Percentiles rank a stretch among this genome's conserved stretches.
These are phyloP conservation scores for Staphylotrichum tortipilum DNA, from an alignment of 495 filamentous ascomycete species.

Conservation along the genomic window DNA sequence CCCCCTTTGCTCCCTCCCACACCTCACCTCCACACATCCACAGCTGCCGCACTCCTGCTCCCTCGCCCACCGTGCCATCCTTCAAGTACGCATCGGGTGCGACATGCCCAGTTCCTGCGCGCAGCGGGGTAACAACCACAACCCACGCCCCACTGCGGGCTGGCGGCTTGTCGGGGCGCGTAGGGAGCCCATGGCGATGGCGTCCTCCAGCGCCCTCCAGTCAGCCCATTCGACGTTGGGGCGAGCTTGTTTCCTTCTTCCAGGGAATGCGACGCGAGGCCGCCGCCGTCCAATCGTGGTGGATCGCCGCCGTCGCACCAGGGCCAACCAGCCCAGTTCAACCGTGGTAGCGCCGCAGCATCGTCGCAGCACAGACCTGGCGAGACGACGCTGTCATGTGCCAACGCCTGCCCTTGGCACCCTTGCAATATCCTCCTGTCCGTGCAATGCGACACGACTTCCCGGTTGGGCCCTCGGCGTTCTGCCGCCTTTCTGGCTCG, in stretches of 20 bases:
- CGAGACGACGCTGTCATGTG: background rate
- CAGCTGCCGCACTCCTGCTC: too few species aligned
- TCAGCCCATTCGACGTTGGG: background rate
- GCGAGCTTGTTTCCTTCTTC: background rate
- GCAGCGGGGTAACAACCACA: too few species aligned
- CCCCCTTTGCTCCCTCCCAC: too few species aligned
- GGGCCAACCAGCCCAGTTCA: background rate
- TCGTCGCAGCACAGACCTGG: constrained; percentile 3
- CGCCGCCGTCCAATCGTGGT: background rate
- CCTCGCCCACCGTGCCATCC: too few species aligned
- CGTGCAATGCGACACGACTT: constrained; percentile 6
- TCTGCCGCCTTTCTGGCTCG: background rate
- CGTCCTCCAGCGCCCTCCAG: too few species aligned
- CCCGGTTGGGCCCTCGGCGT: background rate
- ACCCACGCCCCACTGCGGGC: too few species aligned
- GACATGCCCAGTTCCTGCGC: too few species aligned
- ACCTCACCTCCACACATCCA: too few species aligned
- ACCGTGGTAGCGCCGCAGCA: background rate
- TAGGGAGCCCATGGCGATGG: too few species aligned
- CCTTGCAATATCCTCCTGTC: background rate
- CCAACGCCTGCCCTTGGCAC: background rate
- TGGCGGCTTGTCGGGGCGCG: constrained; percentile 1
- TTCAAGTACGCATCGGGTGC: too few species aligned
- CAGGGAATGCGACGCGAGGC: background rate
- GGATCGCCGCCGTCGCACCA: background rate